Conservation (phyloP, 495 filamentous ascomycete species). For the Pyrenopolyporus hunteri region DNA sequence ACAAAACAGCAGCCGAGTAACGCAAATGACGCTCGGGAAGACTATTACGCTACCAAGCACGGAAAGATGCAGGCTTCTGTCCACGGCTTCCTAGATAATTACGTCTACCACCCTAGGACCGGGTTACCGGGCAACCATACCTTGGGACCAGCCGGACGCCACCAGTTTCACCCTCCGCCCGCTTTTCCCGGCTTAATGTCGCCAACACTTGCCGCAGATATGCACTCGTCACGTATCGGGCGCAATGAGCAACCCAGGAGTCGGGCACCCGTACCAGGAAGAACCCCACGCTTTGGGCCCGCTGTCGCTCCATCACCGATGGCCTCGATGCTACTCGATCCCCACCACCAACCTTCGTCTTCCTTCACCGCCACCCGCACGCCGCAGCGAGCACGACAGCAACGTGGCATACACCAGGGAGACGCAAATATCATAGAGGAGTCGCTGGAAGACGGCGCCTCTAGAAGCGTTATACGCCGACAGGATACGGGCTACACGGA, state of each 20-base stretch:
- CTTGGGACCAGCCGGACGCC: constrained; percentile 52
- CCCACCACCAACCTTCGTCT: constrained; percentile 79
- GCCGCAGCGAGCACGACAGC: constrained; percentile 49
- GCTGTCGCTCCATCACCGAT: constrained; percentile 58
- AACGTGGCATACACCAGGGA: constrained; percentile 50
- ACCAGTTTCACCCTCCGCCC: constrained; percentile 81
- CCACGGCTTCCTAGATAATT: constrained; percentile 90
- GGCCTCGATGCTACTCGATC: constrained; percentile 80
- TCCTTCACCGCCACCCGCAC: constrained; percentile 53
- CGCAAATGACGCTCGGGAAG: constrained; percentile 72
- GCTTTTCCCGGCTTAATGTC: constrained; percentile 74
- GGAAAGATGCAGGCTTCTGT: constrained; percentile 97
- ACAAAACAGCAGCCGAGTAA: constrained; percentile 47
- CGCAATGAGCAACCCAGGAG: constrained; percentile 49
- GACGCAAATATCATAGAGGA: constrained; percentile 56
- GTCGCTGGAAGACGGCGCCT: constrained; percentile 56
- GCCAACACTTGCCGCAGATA: constrained; percentile 62
- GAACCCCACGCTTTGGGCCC: constrained; percentile 44
- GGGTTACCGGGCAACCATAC: constrained; percentile 55
- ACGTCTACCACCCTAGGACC: constrained; percentile 69
- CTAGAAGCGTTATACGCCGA: constrained; percentile 76
- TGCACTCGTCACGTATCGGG: constrained; percentile 57
- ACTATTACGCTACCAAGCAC: constrained; percentile 94
- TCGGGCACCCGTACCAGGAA: constrained; percentile 26
- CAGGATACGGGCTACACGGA: constrained; percentile 59